phyloP scores from a whole-genome alignment of 2,329 filamentous ascomycete species.

The Cytospora leucostoma region DNA sequence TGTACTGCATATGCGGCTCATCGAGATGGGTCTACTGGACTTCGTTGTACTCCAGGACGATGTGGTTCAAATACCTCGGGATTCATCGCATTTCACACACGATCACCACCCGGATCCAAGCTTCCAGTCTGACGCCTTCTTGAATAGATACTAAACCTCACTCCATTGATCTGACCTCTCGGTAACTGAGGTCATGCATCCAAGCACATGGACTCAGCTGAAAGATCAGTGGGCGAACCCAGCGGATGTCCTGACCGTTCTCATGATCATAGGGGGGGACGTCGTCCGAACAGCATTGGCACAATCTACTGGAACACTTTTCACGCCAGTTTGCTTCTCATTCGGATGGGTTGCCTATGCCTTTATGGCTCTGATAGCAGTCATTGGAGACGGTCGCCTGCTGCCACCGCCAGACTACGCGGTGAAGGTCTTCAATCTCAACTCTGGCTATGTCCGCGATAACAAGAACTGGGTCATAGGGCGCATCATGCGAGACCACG shows the following conservation, averaged over 20 bases:
- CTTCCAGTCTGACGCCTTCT: no score
- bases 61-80: no score
- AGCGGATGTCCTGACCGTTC: slow-evolving; percentile 24
- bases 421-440: slow-evolving; percentile 32
- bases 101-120: no score
- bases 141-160: no score
- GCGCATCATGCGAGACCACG: slow-evolving; percentile 22
- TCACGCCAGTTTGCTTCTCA: slow-evolving; percentile 31
- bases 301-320: slow-evolving; percentile 25
- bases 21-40: no score
- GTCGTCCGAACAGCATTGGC: slow-evolving; percentile 30
- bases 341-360: slow-evolving; percentile 33
- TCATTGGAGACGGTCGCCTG: slow-evolving; percentile 30
- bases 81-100: no score
- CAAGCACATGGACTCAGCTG: no score
- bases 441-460: slow-evolving; percentile 27
- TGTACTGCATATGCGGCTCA: no score
- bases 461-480: slow-evolving; percentile 28
- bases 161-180: no score
- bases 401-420: slow-evolving; percentile 28
- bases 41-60: no score
- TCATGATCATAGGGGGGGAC: slow-evolving; percentile 31
- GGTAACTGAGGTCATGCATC: no score
- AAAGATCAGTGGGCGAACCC: slow-evolving; percentile 27
- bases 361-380: slow-evolving; percentile 24